Evolutionary conservation across 345 rosid species (phyloP).

Genomic region (Ricinus communis): DNA sequence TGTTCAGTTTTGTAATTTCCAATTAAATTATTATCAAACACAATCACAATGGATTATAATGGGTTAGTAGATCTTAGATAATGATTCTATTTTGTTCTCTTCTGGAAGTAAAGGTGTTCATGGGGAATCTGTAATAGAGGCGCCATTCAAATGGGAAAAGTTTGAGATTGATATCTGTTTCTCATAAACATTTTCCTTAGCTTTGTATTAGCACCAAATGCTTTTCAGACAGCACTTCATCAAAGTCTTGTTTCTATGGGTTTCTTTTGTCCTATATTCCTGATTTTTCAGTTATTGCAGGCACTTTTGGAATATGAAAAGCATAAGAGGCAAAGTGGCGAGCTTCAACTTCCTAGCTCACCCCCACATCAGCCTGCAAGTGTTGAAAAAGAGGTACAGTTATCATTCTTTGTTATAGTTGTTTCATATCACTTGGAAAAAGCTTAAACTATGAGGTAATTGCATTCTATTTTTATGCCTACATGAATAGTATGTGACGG

Average conservation of each 20-base stretch:
- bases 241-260: background rate
- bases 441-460: background rate
- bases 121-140: background rate
- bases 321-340: constrained; percentile 62
- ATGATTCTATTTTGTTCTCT: background rate
- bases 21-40: background rate
- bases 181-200: background rate
- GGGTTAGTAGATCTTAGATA: background rate
- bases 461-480: background rate
- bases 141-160: constrained; percentile 1
- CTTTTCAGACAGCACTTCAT: background rate
- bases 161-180: background rate
- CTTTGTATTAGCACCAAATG: background rate
- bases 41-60: background rate
- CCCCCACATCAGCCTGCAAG: constrained; percentile 48
- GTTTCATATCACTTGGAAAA: constrained; percentile 4
- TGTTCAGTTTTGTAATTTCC: background rate
- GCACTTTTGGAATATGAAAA: constrained; percentile 88
- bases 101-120: background rate
- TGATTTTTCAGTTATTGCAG: constrained; percentile 41
- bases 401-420: constrained; percentile 5
- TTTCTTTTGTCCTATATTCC: constrained; percentile 12
- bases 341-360: constrained; percentile 67
- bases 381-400: constrained; percentile 71
- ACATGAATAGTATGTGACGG: background rate